A percentile compares a stretch with the other conserved stretches of the same genome.
These are phyloP conservation scores for Neurospora intermedia DNA, from an alignment of 495 filamentous ascomycete species.

Conservation along the genomic window DNA sequence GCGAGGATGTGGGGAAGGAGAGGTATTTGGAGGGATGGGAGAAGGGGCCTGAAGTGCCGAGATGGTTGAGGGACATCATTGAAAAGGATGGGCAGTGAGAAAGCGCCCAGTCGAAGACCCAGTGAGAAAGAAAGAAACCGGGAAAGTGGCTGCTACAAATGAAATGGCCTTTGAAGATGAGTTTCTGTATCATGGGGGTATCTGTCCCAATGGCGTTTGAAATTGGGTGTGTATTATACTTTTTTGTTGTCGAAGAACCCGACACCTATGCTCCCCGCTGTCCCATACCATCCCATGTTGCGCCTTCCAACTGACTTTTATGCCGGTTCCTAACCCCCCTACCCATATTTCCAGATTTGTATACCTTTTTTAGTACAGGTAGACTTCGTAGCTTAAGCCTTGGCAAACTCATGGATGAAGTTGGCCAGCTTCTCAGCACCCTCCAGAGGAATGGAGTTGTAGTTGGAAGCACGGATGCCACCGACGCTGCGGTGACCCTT, in stretches of 20 bases:
- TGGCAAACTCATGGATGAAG: constrained; percentile 49
- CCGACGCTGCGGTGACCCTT: constrained; percentile 78
- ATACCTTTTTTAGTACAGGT: neutral
- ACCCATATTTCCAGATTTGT: neutral
- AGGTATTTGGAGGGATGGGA: constrained; percentile 45
- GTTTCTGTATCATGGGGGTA: neutral
- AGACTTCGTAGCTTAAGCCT: constrained; percentile 7
- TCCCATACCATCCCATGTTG: neutral
- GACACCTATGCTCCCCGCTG: neutral
- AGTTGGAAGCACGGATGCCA: constrained; percentile 54
- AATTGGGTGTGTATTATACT: neutral
- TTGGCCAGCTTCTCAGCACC: constrained; percentile 48
- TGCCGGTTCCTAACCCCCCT: neutral
- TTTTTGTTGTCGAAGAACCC: neutral
- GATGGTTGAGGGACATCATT: constrained; percentile 44
- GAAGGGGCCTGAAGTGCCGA: constrained; percentile 39
- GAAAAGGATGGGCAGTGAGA: neutral
- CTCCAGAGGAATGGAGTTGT: constrained; percentile 51
- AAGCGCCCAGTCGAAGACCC: neutral
- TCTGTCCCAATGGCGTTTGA: neutral
- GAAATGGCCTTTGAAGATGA: neutral
- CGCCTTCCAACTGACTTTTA: neutral
- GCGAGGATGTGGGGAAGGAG: constrained; percentile 24
- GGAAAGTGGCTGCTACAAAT: no score
- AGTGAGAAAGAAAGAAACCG: neutral